A percentile compares a stretch with the other conserved stretches of the same genome.
phyloP scores from a whole-genome alignment of 2,329 filamentous ascomycete species.

The Phymatotrichopsis omnivora region DNA sequence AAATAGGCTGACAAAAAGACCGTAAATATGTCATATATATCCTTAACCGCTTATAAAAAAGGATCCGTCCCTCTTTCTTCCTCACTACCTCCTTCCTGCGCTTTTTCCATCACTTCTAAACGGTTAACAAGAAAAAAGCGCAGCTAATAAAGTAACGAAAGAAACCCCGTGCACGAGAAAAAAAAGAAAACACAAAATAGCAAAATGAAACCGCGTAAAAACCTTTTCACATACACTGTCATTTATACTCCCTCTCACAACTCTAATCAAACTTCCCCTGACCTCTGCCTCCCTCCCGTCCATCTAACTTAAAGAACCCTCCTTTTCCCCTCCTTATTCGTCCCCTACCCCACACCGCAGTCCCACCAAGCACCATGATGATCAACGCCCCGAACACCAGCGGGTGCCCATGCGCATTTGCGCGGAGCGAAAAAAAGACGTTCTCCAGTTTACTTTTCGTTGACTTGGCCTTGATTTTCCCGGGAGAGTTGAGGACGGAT shows the following conservation, averaged over 20 bases:
- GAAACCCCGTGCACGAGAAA: too few species aligned
- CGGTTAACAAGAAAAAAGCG: too few species aligned
- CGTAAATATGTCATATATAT: too few species aligned
- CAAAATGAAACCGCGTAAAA: too few species aligned
- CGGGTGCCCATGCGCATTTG: slow-evolving; percentile 39
- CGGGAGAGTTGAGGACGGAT: slow-evolving; percentile 57
- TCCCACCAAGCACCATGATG: slow-evolving; percentile 10
- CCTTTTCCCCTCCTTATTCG: slow-evolving; percentile 20
- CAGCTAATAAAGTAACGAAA: too few species aligned
- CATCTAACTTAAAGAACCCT: slow-evolving; percentile 23
- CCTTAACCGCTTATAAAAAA: too few species aligned
- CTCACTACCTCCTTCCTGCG: too few species aligned
- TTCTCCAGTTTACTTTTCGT: slow-evolving; percentile 64
- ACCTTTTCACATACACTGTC: too few species aligned
- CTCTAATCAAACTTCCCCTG: slow-evolving; percentile 2
- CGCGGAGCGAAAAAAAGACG: slow-evolving; percentile 46
- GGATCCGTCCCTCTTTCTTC: too few species aligned
- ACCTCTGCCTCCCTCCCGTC: slow-evolving; percentile 21
- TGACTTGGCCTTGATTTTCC: slow-evolving; percentile 64
- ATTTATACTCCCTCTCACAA: neutral
- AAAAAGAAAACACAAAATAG: too few species aligned
- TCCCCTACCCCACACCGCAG: slow-evolving; percentile 21
- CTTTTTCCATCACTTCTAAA: too few species aligned
- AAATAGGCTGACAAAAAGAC: too few species aligned
- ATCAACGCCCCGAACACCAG: slow-evolving; percentile 32